Percentiles rank a stretch among this genome's conserved stretches.
Conservation (phyloP, 2,329 filamentous ascomycete genomes). For the Triangularia setosa region DNA sequence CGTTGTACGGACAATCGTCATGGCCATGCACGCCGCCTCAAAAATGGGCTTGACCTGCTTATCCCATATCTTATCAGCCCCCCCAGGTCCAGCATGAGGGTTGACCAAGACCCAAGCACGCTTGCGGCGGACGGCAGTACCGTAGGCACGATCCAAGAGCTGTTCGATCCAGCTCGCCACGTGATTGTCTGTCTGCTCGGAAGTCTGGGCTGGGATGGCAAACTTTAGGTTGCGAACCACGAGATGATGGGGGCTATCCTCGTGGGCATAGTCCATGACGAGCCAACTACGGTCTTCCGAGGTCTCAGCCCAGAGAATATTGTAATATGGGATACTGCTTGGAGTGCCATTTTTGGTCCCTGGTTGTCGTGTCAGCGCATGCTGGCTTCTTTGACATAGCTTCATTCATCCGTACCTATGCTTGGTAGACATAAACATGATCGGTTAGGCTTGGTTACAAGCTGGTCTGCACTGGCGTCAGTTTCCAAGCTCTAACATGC, state of each 20-base stretch:
- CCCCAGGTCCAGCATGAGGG: conserved; percentile 81
- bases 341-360: conserved; percentile 16
- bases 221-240: conserved; percentile 22
- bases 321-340: conserved; percentile 67
- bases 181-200: conserved; percentile 8
- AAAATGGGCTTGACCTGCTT: conserved; percentile 77
- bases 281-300: conserved; percentile 20
- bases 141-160: conserved; percentile 68
- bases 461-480: conserved; percentile 11
- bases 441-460: conserved; percentile 17
- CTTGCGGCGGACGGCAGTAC: conserved; percentile 59
- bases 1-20: conserved; percentile 70
- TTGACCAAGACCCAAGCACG: conserved; percentile 87
- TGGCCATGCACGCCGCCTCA: conserved; percentile 69
- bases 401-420: conserved; percentile 15
- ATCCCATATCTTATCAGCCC: conserved; percentile 68
- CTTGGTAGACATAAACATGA: conserved; percentile 18
- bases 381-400: not conserved
- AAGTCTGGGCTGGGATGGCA: conserved; percentile 11
- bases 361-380: conserved; percentile 5
- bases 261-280: conserved; percentile 23
- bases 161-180: conserved; percentile 52
- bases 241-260: conserved; percentile 13
- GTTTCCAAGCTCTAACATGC: not conserved
- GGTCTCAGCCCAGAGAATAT: conserved; percentile 69